Percentiles rank a stretch among this genome's conserved stretches.
These are phyloP conservation scores for Trichosporon ovoides DNA, from an alignment of 1,284 basidiomycete genomes.

Conservation along the genomic window DNA sequence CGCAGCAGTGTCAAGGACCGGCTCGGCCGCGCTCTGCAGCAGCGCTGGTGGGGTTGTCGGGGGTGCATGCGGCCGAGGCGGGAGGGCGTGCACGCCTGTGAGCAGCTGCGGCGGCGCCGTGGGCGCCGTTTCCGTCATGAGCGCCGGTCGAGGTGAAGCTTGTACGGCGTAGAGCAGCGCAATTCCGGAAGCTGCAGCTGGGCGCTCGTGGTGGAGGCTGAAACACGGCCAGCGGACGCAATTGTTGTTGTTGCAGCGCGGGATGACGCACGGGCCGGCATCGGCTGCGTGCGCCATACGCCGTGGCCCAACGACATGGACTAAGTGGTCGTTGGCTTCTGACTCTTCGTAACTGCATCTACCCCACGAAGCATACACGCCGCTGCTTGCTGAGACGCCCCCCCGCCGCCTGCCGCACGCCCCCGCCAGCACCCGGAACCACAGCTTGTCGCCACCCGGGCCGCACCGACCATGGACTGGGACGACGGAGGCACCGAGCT, in stretches of 20 bases:
- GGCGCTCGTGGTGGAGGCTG: neutral
- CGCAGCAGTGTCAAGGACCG: neutral
- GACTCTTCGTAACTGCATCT: too few species aligned
- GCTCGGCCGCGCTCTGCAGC: neutral
- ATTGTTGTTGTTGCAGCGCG: slow-evolving; percentile 1
- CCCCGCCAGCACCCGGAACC: too few species aligned
- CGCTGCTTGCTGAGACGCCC: too few species aligned
- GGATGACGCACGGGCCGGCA: neutral
- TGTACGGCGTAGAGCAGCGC: too few species aligned
- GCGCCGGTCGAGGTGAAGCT: neutral
- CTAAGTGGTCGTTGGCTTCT: neutral
- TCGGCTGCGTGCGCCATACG: too few species aligned
- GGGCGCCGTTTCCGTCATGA: neutral
- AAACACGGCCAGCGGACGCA: neutral
- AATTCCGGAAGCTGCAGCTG: too few species aligned
- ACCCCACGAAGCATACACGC: too few species aligned
- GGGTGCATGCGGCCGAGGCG: neutral
- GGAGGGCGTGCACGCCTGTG: too few species aligned
- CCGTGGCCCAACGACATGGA: neutral
- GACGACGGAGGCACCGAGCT: slow-evolving; percentile 69
- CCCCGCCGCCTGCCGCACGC: too few species aligned
- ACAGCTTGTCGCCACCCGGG: too few species aligned
- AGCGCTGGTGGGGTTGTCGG: neutral
- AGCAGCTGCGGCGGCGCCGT: too few species aligned
- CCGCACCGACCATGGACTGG: neutral